Percentiles rank a stretch among this genome's conserved stretches.
Evolutionary conservation across 2,329 filamentous ascomycete species (phyloP).

Genomic region (Sporothrix phasma): DNA sequence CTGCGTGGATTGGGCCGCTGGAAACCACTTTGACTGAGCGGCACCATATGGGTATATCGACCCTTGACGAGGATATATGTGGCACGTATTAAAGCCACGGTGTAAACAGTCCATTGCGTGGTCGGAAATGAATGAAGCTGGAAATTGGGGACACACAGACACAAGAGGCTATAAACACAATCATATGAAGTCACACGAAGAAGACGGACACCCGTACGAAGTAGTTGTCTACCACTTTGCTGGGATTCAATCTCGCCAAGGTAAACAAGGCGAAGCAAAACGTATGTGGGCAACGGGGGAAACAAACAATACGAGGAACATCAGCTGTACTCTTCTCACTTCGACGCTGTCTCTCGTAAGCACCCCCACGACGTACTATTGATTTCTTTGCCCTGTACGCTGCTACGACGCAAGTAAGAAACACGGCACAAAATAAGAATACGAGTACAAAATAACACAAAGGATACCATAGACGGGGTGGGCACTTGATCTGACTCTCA

Average conservation of each 20-base stretch:
- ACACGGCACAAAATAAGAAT: not conserved
- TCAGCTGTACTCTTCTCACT: not conserved
- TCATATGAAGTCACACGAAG: not conserved
- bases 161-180: not conserved
- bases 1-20: not conserved
- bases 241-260: conserved; percentile 2
- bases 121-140: not conserved
- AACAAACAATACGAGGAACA: not conserved
- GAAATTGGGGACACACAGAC: not conserved
- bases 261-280: not conserved
- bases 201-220: not conserved
- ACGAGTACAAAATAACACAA: not conserved
- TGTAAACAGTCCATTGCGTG: not conserved
- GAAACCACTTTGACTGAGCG: not conserved
- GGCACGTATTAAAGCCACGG: not conserved
- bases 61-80: not conserved
- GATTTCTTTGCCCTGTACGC: not conserved
- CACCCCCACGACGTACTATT: too few species aligned
- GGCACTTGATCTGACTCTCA: too few species aligned
- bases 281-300: not conserved
- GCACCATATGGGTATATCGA: not conserved
- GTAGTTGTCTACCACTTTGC: not conserved
- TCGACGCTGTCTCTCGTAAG: not conserved
- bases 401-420: not conserved
- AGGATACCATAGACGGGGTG: not conserved